Conservation (phyloP, 805 yeast genomes). For the Starmera dryadoides region DNA sequence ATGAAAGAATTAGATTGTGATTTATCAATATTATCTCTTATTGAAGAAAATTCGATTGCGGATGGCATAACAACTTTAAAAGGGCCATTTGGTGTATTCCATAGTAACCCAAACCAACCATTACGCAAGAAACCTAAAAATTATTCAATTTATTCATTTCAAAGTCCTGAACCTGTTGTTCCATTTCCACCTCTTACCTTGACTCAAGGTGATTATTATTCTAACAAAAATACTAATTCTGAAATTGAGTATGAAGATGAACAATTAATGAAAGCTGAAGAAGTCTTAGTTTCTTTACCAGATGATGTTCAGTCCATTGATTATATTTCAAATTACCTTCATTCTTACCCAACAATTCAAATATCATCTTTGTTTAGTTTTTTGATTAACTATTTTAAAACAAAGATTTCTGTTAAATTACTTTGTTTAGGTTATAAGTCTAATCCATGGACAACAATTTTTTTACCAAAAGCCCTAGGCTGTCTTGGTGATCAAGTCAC, state of each 20-base stretch:
- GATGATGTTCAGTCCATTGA: slow-evolving; percentile 25
- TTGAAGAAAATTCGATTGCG: slow-evolving; percentile 32
- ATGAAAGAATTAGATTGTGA: slow-evolving; percentile 81
- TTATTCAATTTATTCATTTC: slow-evolving; percentile 19
- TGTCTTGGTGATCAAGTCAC: slow-evolving; percentile 79
- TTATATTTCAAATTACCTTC: slow-evolving; percentile 24
- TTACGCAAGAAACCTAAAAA: slow-evolving; percentile 9
- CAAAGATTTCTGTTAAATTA: slow-evolving; percentile 74
- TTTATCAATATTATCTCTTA: slow-evolving; percentile 44
- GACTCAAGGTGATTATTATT: slow-evolving; percentile 8
- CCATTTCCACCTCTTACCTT: too few species aligned
- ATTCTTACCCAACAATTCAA: slow-evolving; percentile 53
- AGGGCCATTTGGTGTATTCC: slow-evolving; percentile 83
- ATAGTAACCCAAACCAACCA: slow-evolving; percentile 26
- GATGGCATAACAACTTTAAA: slow-evolving; percentile 41
- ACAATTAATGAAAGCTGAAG: slow-evolving; percentile 33
- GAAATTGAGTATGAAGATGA: slow-evolving; percentile 15
- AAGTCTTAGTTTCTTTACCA: too few species aligned
- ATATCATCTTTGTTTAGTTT: slow-evolving; percentile 68
- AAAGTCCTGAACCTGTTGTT: too few species aligned
- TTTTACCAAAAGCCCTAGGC: slow-evolving; percentile 73
- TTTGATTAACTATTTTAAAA: slow-evolving; percentile 62
- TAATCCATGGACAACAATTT: slow-evolving; percentile 86
- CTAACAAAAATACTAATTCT: slow-evolving; percentile 22
- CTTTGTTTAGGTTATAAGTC: slow-evolving; percentile 62